Evolutionary conservation across 306 rosid species (phyloP).

Genomic region (Glycine latifolia): DNA sequence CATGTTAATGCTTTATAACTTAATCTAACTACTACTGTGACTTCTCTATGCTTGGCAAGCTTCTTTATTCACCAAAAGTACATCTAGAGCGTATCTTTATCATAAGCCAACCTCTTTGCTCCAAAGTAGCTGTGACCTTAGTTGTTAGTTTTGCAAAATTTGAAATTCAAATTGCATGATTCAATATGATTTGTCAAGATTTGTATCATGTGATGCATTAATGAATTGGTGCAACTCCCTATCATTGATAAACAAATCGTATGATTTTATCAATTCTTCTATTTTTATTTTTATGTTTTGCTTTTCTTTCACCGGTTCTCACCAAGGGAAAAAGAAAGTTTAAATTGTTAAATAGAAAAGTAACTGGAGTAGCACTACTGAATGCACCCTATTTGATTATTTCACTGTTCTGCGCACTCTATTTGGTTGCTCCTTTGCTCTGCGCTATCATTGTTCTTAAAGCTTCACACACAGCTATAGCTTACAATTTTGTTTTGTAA

Average conservation of each 20-base stretch:
- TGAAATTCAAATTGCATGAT: not conserved
- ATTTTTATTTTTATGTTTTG: not conserved
- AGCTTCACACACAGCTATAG: not conserved
- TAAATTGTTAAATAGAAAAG: not conserved
- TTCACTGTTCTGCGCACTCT: not conserved
- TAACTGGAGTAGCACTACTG: not conserved
- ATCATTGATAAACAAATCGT: not conserved
- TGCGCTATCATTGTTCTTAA: not conserved
- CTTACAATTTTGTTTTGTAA: not conserved
- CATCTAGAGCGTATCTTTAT: not conserved
- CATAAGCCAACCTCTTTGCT: slow-evolving; percentile 3
- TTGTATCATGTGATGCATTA: not conserved
- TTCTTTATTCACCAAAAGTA: slow-evolving; percentile 16
- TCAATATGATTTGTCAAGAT: not conserved
- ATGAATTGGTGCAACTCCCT: not conserved
- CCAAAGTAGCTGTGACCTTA: not conserved
- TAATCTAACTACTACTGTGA: not conserved
- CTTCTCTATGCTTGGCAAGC: not conserved
- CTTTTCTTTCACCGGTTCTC: not conserved
- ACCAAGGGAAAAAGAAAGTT: not conserved
- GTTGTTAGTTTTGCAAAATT: not conserved
- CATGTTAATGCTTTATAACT: slow-evolving; percentile 1
- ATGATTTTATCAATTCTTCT: not conserved
- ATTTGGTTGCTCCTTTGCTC: not conserved
- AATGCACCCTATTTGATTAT: not conserved